These are phyloP conservation scores for Hordeum vulgare DNA, from an alignment of 176 grass and related monocot species.

Conservation along the genomic window DNA sequence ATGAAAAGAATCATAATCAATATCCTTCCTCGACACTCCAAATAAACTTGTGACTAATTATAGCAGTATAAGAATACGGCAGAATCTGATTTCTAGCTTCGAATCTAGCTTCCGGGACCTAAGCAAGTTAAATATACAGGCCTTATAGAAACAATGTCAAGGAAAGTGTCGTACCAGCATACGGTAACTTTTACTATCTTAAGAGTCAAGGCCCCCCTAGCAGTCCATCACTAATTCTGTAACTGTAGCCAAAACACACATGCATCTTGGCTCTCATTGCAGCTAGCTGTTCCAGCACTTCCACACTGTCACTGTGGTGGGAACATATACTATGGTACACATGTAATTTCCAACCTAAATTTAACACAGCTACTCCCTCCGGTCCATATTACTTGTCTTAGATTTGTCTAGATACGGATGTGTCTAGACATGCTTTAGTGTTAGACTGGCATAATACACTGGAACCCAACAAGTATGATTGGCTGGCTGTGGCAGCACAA, in stretches of 20 bases:
- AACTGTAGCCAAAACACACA: not conserved
- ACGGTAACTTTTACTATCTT: not conserved
- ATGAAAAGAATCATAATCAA: not conserved
- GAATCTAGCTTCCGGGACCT: not conserved
- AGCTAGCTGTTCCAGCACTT: not conserved
- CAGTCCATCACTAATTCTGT: not conserved
- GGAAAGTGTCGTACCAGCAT: not conserved
- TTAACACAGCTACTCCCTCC: not conserved
- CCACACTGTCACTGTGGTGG: not conserved
- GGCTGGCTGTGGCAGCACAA: not conserved
- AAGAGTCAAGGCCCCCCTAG: not conserved
- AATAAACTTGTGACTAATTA: conserved; percentile 14
- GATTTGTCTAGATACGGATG: too few relatives aligned
- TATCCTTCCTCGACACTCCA: not conserved
- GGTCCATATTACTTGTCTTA: too few relatives aligned
- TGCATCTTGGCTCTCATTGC: not conserved
- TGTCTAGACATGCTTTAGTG: too few relatives aligned
- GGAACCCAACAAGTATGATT: not conserved
- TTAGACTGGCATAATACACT: not conserved
- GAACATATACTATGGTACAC: not conserved
- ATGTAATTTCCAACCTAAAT: not conserved
- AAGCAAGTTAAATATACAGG: not conserved
- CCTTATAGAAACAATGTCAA: not conserved
- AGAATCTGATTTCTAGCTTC: not conserved
- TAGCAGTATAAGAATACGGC: not conserved